Evolutionary conservation across 257 asterid genomes (phyloP), one percentile per base, ranked within the genome.

Genomic region (Gentiana dahurica): DNA sequence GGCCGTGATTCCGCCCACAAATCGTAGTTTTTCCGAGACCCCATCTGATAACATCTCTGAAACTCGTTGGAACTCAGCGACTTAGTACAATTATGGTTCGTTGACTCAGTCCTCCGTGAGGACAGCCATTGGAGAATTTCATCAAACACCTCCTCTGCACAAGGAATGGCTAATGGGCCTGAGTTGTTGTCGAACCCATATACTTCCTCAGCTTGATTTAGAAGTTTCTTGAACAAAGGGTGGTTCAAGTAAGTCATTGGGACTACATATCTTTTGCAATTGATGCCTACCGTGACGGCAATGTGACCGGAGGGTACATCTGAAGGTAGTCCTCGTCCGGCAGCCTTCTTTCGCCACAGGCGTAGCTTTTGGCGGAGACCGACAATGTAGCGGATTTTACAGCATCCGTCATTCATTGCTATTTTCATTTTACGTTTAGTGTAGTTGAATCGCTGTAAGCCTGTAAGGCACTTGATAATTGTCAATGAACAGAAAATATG

Each of bases 151-250:
- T 68, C 57, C 50, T 81, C 85, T 3, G 74, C 89, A 50, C 89
- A 81, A 11, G 89, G 89, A 60, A 81, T 81, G 37, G 75, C 66
- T 41, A 81, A 53, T 43, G 79, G 89, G 11, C 89, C 89, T 3
- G 69, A 52, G 35, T 24, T 24, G 24, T 24, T 24, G 24, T 0
- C 24, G 43, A 78, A 81, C 51, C 85, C 89, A 32, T 65, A 81
- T 57, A 70, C 85, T 55, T 81, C 89, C 68, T 78, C 89, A 1
- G 85, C 82, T 51, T 68, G 79, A 32, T 61, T 24, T 65, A 81
- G 53, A 1, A 81, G 70, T 58, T 70, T 72, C 70, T 59, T 75
- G 55, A 81, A 81, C 57, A 81, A 57, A 0, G 82, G 79, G 38
- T 81, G 83, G 69, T 81, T 81, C 53, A 81, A 63, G 61, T 75